These are phyloP conservation scores for Plasmodium gonderi DNA, from an alignment of 169 alveolate genomes.

Conservation along the genomic window DNA sequence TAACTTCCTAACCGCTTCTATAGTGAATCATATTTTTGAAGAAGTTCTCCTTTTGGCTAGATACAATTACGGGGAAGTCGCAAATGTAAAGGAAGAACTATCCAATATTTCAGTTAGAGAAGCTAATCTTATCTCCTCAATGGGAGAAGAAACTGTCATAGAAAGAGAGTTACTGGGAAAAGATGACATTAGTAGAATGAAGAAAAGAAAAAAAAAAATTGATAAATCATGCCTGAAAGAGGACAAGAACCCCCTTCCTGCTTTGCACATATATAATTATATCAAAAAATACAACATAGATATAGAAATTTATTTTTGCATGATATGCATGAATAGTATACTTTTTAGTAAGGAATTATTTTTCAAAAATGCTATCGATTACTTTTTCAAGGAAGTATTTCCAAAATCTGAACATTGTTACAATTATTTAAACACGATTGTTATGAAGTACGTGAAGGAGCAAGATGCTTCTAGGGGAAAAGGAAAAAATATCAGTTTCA, in stretches of 20 bases:
- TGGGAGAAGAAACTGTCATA: background rate
- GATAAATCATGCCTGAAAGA: background rate
- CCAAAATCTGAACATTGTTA: conserved; percentile 1
- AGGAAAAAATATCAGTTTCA: background rate
- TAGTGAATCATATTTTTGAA: conserved; percentile 38
- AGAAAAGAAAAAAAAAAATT: background rate
- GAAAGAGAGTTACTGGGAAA: background rate
- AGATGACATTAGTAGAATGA: background rate
- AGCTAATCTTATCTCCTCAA: too few species aligned
- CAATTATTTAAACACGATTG: conserved; percentile 14
- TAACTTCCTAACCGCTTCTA: conserved; percentile 28
- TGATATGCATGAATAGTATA: conserved; percentile 66
- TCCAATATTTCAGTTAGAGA: too few species aligned
- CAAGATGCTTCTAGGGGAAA: background rate
- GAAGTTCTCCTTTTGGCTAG: conserved; percentile 19
- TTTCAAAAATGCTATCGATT: conserved; percentile 48
- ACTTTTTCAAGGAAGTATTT: conserved; percentile 44
- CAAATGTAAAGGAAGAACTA: background rate
- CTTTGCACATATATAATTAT: conserved; percentile 12
- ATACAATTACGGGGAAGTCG: background rate
- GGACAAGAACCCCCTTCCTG: background rate
- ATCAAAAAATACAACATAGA: conserved; percentile 32
- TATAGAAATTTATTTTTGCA: conserved; percentile 38
- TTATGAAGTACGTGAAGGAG: conserved; percentile 11
- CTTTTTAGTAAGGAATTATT: conserved; percentile 56